phyloP scores from a whole-genome alignment of 1,139 yeast genomes.

The Lodderomyces elongisporus region DNA sequence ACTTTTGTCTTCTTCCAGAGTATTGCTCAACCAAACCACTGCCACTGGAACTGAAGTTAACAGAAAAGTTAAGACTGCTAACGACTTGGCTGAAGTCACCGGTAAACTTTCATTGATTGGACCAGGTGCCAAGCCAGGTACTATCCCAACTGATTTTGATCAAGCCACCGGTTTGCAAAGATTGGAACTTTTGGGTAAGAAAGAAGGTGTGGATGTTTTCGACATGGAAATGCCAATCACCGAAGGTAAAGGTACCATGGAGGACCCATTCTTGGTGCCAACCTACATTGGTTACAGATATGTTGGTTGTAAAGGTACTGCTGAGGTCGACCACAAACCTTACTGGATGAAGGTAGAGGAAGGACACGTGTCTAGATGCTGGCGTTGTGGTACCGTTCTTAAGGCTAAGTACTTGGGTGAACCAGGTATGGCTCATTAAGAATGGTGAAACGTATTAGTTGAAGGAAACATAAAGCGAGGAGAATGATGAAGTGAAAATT shows the following conservation, averaged over 20 bases:
- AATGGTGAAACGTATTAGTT: background rate
- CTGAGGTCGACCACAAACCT: conserved; percentile 80
- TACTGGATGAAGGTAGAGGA: conserved; percentile 92
- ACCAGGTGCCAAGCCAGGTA: conserved; percentile 78
- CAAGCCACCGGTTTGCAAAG: conserved; percentile 99
- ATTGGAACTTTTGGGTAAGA: conserved; percentile 88
- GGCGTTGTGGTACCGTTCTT: conserved; percentile 98
- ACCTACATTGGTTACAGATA: conserved; percentile 91
- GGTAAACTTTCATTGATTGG: conserved; percentile 83
- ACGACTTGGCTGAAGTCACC: conserved; percentile 67
- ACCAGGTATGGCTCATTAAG: conserved; percentile 56
- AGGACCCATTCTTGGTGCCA: conserved; percentile 84
- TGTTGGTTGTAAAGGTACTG: conserved; percentile 94
- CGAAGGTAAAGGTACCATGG: conserved; percentile 83
- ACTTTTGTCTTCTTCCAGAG: conserved; percentile 37
- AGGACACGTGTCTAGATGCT: conserved; percentile 86
- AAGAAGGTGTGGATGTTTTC: conserved; percentile 94
- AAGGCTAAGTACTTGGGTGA: conserved; percentile 86
- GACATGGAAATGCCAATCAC: conserved; percentile 86
- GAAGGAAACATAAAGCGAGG: no score
- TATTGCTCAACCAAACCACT: conserved; percentile 20
- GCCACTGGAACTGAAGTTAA: conserved; percentile 15
- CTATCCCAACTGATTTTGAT: conserved; percentile 88
- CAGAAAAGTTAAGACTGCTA: conserved; percentile 54
- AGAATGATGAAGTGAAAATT: no score